These are phyloP conservation scores for Neofusicoccum kwambonambiense DNA, from an alignment of 2,329 filamentous ascomycete genomes.

Conservation along the genomic window DNA sequence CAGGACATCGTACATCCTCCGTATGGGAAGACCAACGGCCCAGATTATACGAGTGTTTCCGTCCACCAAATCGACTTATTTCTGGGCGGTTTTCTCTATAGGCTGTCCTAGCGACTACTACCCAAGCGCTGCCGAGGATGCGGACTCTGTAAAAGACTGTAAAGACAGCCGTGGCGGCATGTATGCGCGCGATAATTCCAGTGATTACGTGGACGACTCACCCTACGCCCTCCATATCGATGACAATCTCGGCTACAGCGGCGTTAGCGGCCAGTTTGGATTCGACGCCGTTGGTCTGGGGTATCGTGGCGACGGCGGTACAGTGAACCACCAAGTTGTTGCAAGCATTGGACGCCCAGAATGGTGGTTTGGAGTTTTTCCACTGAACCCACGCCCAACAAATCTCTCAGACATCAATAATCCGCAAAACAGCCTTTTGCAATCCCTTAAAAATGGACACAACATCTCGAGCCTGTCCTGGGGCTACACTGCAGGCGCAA, in stretches of 20 bases:
- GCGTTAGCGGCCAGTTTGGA: neutral
- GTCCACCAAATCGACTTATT: neutral
- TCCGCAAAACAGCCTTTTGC: neutral
- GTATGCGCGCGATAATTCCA: neutral
- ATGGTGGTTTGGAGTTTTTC: conserved; percentile 24
- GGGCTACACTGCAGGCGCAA: conserved; percentile 39
- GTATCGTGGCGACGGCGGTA: neutral
- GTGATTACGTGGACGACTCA: neutral
- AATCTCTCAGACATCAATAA: neutral
- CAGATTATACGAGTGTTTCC: neutral
- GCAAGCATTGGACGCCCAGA: neutral
- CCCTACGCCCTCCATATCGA: neutral
- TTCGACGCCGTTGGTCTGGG: neutral
- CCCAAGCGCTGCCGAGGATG: neutral
- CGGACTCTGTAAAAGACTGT: neutral
- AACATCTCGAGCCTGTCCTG: conserved; percentile 35
- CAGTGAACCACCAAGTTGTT: neutral
- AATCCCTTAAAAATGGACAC: conserved; percentile 15
- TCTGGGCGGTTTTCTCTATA: neutral
- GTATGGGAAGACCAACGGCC: neutral
- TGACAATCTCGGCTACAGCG: neutral
- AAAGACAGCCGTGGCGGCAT: neutral
- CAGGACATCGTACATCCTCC: conserved; percentile 1
- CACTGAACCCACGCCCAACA: conserved; percentile 23
- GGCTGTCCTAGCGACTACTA: neutral